Conservation (phyloP, 192 early-diverging fungal species). For the Geranomyces michiganensis region DNA sequence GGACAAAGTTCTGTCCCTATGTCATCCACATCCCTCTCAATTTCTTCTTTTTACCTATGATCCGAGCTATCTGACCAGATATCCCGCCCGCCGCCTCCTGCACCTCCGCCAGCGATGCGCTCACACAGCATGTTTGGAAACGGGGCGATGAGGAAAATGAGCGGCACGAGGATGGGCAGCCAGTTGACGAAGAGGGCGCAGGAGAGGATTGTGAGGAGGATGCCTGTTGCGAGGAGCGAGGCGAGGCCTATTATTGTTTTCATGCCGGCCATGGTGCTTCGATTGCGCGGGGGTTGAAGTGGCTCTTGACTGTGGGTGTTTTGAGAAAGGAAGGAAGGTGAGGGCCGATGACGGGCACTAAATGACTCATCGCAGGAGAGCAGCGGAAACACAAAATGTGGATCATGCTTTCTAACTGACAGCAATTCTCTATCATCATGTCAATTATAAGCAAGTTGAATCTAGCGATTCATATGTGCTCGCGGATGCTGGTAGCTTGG, state of each 20-base stretch:
- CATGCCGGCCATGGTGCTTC: conserved; percentile 46
- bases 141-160: conserved; percentile 90
- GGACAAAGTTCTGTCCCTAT: no score
- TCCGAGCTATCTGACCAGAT: conserved; percentile 20
- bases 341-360: no score
- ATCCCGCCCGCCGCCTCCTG: conserved; percentile 48
- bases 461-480: no score
- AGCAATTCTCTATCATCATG: no score
- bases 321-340: no score
- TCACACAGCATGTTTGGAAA: conserved; percentile 87
- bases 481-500: no score
- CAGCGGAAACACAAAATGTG: no score
- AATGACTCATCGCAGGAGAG: no score
- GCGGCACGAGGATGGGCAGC: conserved; percentile 92
- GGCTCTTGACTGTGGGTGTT: no score
- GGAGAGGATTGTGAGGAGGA: conserved; percentile 91
- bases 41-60: conserved; percentile 16
- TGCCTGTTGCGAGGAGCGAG: conserved; percentile 88
- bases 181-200: conserved; percentile 95
- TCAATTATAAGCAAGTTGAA: no score
- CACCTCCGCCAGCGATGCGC: conserved; percentile 64
- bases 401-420: no score
- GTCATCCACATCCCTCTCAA: no score
- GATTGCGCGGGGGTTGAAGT: neutral
- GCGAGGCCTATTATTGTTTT: conserved; percentile 80